Percentiles rank a stretch among this genome's conserved stretches.
phyloP scores from a whole-genome alignment of 805 yeast genomes.

The Saccharomycopsis selenospora region DNA sequence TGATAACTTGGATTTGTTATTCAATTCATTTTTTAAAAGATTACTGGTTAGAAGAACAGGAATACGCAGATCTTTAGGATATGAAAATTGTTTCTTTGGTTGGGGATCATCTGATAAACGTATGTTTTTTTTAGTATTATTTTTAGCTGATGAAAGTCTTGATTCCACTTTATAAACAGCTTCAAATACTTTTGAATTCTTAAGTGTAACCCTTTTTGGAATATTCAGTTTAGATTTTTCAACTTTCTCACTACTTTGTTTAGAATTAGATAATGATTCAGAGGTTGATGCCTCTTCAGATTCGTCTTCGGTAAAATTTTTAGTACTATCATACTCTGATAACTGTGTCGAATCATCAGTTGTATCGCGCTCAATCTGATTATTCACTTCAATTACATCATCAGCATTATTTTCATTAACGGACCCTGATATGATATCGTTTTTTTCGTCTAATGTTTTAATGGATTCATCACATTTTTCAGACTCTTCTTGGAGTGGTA shows the following conservation, averaged over 20 bases:
- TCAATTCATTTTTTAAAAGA: slow-evolving; percentile 17
- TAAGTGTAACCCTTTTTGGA: background rate
- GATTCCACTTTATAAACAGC: slow-evolving; percentile 22
- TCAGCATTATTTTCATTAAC: no score
- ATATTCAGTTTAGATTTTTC: slow-evolving; percentile 1
- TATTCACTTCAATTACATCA: no score
- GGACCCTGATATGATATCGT: no score
- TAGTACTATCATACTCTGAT: no score
- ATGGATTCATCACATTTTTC: no score
- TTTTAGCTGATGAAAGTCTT: background rate
- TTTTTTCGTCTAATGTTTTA: no score
- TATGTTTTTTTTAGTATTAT: background rate
- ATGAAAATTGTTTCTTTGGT: background rate
- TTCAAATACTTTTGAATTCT: slow-evolving; percentile 17
- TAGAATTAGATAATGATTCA: no score
- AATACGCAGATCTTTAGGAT: background rate
- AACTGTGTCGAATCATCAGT: no score
- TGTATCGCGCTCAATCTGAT: no score
- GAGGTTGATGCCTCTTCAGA: no score
- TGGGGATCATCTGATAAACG: background rate
- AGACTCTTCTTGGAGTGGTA: no score
- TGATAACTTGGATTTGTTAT: slow-evolving; percentile 6
- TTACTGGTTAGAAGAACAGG: slow-evolving; percentile 14
- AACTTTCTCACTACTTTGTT: background rate
- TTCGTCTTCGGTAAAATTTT: no score